Base-by-base conservation (phyloP, 2,329 filamentous ascomycete species). In the Plectosphaerella cucumerina region DNA sequence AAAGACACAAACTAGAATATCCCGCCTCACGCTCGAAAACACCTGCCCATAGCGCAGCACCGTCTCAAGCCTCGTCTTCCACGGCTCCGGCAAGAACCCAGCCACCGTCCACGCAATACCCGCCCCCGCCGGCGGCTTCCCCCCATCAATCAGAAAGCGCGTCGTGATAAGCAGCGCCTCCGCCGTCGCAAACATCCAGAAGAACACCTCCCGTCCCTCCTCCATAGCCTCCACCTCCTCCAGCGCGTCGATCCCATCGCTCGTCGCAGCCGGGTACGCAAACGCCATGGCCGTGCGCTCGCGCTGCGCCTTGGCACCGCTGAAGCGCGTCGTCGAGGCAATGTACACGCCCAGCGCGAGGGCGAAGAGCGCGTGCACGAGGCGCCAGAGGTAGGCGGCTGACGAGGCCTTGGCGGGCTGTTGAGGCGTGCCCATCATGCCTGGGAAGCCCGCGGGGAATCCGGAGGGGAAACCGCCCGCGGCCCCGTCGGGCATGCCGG, bases 121-220 rank as follows among this genome's bases (percentile, higher is more conserved):
- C 73, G 69, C 3, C 80, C 80, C 53, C 80, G 80, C 44, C 78
- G 64, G 37, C 72, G 66, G 21, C 35, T 39, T 23, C 3, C 78
- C 78, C 58, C 81, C 82, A 59, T 90, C 87, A 48, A 90, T 62
- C 58, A 90, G 83, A 64, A 86, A 89, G 21, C 88, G 76, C 26
- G 81, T 84, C 2, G 83, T 86, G 56, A 93, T 81, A 56, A 93
- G 72, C 49, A 89, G 65, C 11, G 89, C 77, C 70, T 94, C 88
- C 31, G 82, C 85, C 1, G 88, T 90, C 6, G 87, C 85, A 64
- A 93, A 94, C n/a, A 88, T 78, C 73, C 85, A 90, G 68, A 93
- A 91, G 68, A 91, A 86, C 54, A 77, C 75, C 44, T 72, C 72
- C 39, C 74, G 64, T 33, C 67, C 63, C 50, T 64, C 63, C 48